Evolutionary conservation across 2,329 filamentous ascomycete genomes (phyloP).

Genomic region (Sporothrix pallida): DNA sequence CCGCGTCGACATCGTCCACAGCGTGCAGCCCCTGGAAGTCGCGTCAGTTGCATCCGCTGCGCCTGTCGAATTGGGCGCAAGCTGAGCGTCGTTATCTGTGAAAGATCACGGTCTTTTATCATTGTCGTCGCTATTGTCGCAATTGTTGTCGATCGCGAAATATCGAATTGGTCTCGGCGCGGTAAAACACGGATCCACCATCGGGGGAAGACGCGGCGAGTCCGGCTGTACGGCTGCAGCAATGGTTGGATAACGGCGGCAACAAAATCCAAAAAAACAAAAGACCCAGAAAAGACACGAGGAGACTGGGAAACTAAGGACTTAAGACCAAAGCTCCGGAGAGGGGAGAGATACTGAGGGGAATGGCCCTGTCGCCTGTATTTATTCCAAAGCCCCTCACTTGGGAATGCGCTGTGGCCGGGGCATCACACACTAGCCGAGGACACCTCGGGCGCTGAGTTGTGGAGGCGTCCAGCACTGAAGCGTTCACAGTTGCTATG

Average conservation of each 20-base stretch:
- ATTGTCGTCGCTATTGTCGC: neutral
- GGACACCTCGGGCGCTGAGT: neutral
- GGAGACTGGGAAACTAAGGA: neutral
- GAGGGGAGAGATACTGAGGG: neutral
- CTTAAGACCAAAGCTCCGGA: neutral
- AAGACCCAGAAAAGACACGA: neutral
- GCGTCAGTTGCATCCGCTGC: neutral
- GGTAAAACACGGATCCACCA: constrained; percentile 15
- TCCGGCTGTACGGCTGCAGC: constrained; percentile 20
- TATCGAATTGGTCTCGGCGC: neutral
- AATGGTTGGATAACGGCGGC: constrained; percentile 4
- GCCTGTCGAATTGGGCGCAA: neutral
- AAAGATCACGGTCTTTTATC: neutral
- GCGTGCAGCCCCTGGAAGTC: neutral
- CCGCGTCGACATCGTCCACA: constrained; percentile 21
- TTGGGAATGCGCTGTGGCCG: neutral
- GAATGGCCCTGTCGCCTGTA: constrained; percentile 19
- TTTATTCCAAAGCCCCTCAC: constrained; percentile 27
- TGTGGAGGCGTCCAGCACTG: neutral
- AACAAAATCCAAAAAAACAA: neutral
- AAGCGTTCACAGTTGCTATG: too few relatives aligned
- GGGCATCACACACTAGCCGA: constrained; percentile 1
- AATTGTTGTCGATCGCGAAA: neutral
- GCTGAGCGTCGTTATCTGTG: neutral
- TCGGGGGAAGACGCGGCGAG: constrained; percentile 21